Base-by-base conservation (phyloP, 176 grass and related monocot genomes). In the Ensete ventricosum region DNA sequence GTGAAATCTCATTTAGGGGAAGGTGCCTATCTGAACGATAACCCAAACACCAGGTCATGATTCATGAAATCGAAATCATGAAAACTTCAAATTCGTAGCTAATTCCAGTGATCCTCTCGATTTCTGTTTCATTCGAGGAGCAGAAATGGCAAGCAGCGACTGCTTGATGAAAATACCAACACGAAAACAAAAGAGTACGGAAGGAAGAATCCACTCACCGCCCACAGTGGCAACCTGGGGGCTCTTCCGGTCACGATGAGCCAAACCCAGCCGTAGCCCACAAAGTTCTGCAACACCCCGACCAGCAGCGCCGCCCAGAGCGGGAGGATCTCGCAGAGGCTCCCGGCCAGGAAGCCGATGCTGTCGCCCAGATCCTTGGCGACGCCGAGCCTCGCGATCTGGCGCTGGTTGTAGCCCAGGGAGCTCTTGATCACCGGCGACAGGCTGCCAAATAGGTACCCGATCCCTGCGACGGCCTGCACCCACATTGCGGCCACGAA, bases 401-500 rank as follows among this genome's bases (percentile, higher is more conserved):
- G 85, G 22, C 89, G 83, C 81, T 96, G 93, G 83, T 96, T 92
- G 87, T 96, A 96, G 14, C 93, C 93, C 12, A 96, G 79, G 12
- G 87, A 73, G 10, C 23, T 72, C 87, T 96, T 96, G 55, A 96
- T 73, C 51, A 90, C 81, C 2, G 93, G 93, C 67, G 93, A 96
- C 58, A 96, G 82, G 74, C 85, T 81, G 62, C 93, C 93, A 70
- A 96, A 96, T 51, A 96, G 83, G 77, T 96, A 96, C 2, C 93
- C 89, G 64, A 96, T 87, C 14, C 93, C 93, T 1, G 89, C 93
- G 54, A 96, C 86, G 49, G 93, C 90, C 55, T 96, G 93, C 81
- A 96, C 74, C 93, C 93, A 96, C 93, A 96, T 92, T 79, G 93
- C 87, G 13, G 87, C 89, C 2, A 96, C 89, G 74, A 96, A 92